Base-by-base conservation (phyloP, 495 filamentous ascomycete species). In the Daldinia bambusicola region DNA sequence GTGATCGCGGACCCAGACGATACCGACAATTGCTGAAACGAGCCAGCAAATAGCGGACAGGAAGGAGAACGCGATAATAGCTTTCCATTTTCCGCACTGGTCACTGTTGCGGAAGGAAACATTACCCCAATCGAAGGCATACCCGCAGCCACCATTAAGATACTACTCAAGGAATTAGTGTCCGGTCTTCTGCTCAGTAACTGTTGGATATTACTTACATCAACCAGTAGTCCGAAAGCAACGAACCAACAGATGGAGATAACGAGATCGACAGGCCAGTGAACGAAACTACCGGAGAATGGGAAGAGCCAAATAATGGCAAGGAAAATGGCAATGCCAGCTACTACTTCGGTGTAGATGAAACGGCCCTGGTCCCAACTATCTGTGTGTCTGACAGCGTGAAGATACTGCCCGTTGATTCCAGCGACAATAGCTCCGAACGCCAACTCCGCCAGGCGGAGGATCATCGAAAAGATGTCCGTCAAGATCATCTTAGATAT, bases 61-160 rank as follows among this genome's bases (percentile, higher is more conserved):
- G 76, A 91, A 92, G 66, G 81, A 80, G 77, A 92, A 91, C 0
- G 89, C 90, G 69, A 90, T 83, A 38, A 84, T 83, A 13, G 89
- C 86, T 78, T 89, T 92, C 88, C 87, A 91, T 61, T 86, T 82
- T 38, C 82, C 76, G 73, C 89, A 92, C 8, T 78, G 75, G 4
- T 83, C 93, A 36, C 85, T 86, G 60, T 88, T 88, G 74, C 94
- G 86, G 38, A 93, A 92, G 5, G 91, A 92, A 40, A 98, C 91
- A 70, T 95, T 92, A 69, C 91, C 89, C 66, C 95, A 97, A 77
- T 98, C 89, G 14, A 97, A 95, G n/a, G 97, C 91, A 57, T 81
- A 82, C 55, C 89, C 89, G 75, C 89, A 92, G 41, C 78, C 70
- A 50, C 84, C 72, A 14, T 79, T 66, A 31, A 81, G 59, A 43